A percentile compares a stretch with the other conserved stretches of the same genome.
These are phyloP conservation scores for Paxillus involutus DNA, from an alignment of 768 basidiomycete species.

Conservation along the genomic window DNA sequence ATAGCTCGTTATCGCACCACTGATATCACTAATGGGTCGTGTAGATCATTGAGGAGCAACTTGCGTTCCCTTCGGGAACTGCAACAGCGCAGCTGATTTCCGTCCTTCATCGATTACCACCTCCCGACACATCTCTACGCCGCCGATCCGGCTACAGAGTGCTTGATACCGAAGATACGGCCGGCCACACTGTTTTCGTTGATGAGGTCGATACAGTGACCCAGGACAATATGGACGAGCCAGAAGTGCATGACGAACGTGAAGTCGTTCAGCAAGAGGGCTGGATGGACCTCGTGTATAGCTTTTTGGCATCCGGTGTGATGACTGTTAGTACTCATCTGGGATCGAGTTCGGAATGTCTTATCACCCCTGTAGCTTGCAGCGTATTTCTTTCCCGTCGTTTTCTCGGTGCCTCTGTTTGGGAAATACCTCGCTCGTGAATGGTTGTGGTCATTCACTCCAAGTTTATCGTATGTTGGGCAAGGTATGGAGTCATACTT, in stretches of 20 bases:
- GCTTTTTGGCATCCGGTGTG: slow-evolving; percentile 70
- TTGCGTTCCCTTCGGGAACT: slow-evolving; percentile 93
- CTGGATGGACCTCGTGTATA: slow-evolving; percentile 76
- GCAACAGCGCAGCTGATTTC: slow-evolving; percentile 95
- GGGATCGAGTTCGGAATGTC: not conserved
- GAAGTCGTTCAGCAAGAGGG: slow-evolving; percentile 62
- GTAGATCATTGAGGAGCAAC: slow-evolving; percentile 91
- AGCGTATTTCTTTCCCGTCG: slow-evolving; percentile 86
- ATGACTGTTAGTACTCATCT: slow-evolving; percentile 65
- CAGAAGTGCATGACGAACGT: slow-evolving; percentile 34
- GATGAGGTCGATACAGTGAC: slow-evolving; percentile 3
- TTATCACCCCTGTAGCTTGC: slow-evolving; percentile 51
- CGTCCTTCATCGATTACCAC: slow-evolving; percentile 77
- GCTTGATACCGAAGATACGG: slow-evolving; percentile 32
- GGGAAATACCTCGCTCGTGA: slow-evolving; percentile 78
- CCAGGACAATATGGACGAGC: slow-evolving; percentile 27
- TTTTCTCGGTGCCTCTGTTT: slow-evolving; percentile 86
- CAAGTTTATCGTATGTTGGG: slow-evolving; percentile 88
- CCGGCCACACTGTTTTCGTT: slow-evolving; percentile 12
- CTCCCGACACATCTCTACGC: slow-evolving; percentile 57
- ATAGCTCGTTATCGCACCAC: not conserved
- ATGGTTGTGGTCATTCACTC: slow-evolving; percentile 95
- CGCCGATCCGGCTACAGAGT: slow-evolving; percentile 57
- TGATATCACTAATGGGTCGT: slow-evolving; percentile 3
- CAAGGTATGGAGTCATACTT: slow-evolving; percentile 53